Conservation (phyloP, 495 filamentous ascomycete species). For the Aspergillus sclerotioniger region DNA sequence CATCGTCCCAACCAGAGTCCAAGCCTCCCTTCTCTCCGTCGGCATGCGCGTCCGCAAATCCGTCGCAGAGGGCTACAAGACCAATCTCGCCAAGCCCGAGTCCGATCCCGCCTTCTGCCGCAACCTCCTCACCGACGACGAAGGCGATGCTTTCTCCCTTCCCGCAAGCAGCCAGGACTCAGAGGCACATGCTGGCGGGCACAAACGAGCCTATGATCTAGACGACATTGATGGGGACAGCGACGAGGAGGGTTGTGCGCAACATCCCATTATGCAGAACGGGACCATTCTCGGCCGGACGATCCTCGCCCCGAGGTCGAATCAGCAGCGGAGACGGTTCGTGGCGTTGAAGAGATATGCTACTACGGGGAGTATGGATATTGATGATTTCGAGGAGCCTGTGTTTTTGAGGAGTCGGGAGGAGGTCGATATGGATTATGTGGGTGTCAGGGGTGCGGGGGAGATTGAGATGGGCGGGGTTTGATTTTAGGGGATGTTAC, state of each 20-base stretch:
- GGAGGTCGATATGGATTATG: conserved; percentile 42
- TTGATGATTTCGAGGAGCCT: conserved; percentile 47
- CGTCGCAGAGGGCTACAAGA: conserved; percentile 90
- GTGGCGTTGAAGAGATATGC: conserved; percentile 16
- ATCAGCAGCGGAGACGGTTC: conserved; percentile 34
- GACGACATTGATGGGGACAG: conserved; percentile 17
- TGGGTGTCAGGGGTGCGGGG: not conserved
- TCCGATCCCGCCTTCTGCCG: conserved; percentile 3
- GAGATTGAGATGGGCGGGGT: conserved; percentile 20
- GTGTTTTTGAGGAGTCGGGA: conserved; percentile 41
- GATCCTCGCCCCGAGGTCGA: conserved; percentile 36
- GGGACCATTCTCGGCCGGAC: conserved; percentile 20
- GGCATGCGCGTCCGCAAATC: conserved; percentile 93
- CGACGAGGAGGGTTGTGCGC: conserved; percentile 16
- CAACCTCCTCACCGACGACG: conserved; percentile 29
- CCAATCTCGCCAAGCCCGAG: conserved; percentile 32
- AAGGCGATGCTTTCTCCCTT: conserved; percentile 42
- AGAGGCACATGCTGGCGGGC: conserved; percentile 2
- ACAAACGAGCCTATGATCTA: conserved; percentile 21
- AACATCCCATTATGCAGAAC: not conserved
- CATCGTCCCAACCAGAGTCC: conserved; percentile 59
- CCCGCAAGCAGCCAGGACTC: conserved; percentile 49
- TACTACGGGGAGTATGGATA: conserved; percentile 22
- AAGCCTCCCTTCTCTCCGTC: conserved; percentile 77
- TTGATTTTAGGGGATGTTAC: not conserved